A percentile compares a stretch with the other conserved stretches of the same genome.
Evolutionary conservation across 2,329 filamentous ascomycete genomes (phyloP).

Genomic region (Claviceps purpurea): DNA sequence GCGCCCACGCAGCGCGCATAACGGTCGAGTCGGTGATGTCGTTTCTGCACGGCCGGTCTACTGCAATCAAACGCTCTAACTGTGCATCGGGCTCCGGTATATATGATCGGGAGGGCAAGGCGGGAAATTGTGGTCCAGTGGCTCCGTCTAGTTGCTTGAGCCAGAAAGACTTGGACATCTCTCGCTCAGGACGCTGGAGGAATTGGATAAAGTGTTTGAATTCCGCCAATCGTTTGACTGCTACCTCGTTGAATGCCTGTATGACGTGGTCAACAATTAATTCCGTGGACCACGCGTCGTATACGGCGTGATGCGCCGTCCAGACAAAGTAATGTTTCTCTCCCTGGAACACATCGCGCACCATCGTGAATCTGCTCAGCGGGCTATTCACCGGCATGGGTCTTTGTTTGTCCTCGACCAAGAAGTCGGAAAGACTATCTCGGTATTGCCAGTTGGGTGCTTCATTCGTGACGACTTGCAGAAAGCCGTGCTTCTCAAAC

Average conservation of each 20-base stretch:
- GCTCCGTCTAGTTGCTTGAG: slow-evolving; percentile 21
- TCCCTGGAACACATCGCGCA: background rate
- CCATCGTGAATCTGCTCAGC: slow-evolving; percentile 7
- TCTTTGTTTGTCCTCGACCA: background rate
- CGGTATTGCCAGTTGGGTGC: background rate
- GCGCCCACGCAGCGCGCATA: slow-evolving; percentile 15
- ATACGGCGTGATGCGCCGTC: slow-evolving; percentile 27
- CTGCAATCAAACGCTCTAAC: background rate
- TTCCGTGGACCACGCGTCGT: slow-evolving; percentile 38
- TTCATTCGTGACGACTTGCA: slow-evolving; percentile 6
- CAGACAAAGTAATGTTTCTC: slow-evolving; percentile 6
- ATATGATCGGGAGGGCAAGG: slow-evolving; percentile 1
- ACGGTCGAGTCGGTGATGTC: slow-evolving; percentile 12
- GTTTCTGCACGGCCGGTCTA: slow-evolving; percentile 7
- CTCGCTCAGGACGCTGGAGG: slow-evolving; percentile 18
- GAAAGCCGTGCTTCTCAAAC: slow-evolving; percentile 6
- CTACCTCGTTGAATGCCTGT: slow-evolving; percentile 6
- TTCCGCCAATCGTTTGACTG: background rate
- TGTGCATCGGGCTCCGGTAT: slow-evolving; percentile 4
- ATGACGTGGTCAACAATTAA: slow-evolving; percentile 13
- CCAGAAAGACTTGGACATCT: slow-evolving; percentile 24
- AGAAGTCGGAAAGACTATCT: background rate
- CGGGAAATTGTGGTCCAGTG: slow-evolving; percentile 6
- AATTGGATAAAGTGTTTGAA: slow-evolving; percentile 30
- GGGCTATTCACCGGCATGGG: slow-evolving; percentile 10